These are phyloP conservation scores for Closterium sp. DNA, from an alignment of 139 green algal genomes.

Conservation along the genomic window DNA sequence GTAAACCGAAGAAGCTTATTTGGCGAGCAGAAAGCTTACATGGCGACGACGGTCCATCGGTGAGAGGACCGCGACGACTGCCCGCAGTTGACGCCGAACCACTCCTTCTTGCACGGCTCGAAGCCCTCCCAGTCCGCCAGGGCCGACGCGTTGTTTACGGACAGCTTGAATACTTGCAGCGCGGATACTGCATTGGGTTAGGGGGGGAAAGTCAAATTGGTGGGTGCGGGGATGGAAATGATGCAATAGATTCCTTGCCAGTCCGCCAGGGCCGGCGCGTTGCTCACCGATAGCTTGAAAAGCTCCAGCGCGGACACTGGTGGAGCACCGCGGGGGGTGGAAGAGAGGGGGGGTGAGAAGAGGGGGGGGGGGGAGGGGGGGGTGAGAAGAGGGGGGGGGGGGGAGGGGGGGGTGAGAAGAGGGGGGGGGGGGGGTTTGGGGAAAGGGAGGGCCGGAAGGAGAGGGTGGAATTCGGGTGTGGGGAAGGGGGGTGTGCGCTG, in stretches of 20 bases:
- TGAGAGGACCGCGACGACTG: background rate
- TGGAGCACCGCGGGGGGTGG: background rate
- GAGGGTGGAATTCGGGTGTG: too few relatives aligned
- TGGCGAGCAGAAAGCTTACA: too few relatives aligned
- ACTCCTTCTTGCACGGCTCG: background rate
- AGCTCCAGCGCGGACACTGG: background rate
- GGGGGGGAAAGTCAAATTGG: background rate
- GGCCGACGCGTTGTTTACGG: background rate
- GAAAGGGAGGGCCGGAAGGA: too few relatives aligned
- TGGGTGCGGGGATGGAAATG: background rate
- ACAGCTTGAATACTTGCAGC: background rate
- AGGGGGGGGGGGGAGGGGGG: background rate
- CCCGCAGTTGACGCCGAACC: background rate
- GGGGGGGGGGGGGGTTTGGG: too few relatives aligned
- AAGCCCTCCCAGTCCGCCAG: background rate
- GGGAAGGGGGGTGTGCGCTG: too few relatives aligned
- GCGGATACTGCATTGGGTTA: background rate
- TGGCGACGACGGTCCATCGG: background rate
- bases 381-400: background rate
- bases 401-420: background rate
- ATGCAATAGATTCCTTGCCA: background rate
- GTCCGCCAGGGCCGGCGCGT: background rate
- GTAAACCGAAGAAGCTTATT: too few relatives aligned
- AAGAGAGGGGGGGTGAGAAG: background rate
- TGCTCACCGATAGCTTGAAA: background rate